Evolutionary conservation across 805 yeast genomes (phyloP).

Genomic region (Peterozyma xylosa): DNA sequence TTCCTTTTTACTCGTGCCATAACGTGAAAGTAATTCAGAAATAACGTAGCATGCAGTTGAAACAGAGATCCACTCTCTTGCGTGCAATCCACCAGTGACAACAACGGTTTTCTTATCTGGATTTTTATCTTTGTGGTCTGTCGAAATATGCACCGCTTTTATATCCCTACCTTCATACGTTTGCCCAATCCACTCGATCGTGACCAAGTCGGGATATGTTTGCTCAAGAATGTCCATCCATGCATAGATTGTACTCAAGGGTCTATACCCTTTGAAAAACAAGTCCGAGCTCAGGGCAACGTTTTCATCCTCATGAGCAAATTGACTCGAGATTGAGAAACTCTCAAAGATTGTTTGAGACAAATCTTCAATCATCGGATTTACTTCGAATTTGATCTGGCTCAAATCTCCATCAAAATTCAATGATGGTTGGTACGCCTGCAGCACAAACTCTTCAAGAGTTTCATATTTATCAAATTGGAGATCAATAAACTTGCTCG

Average conservation of each 20-base stretch:
- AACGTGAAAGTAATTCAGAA: conserved; percentile 37
- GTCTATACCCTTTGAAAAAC: conserved; percentile 66
- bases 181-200: conserved; percentile 60
- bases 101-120: conserved; percentile 54
- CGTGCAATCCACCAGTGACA: conserved; percentile 80
- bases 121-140: conserved; percentile 25
- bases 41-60: conserved; percentile 58
- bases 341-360: conserved; percentile 51
- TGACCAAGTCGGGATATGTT: conserved; percentile 59
- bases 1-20: conserved; percentile 33
- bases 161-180: conserved; percentile 71
- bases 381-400: conserved; percentile 17
- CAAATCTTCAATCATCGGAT: conserved; percentile 47
- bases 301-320: conserved; percentile 22
- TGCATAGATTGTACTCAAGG: conserved; percentile 57
- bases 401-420: conserved; percentile 3
- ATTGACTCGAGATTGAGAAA: conserved; percentile 12
- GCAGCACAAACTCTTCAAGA: conserved; percentile 12
- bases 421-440: neutral
- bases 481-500: conserved; percentile 40
- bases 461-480: conserved; percentile 19
- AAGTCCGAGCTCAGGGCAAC: conserved; percentile 27
- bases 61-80: conserved; percentile 84
- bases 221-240: conserved; percentile 61
- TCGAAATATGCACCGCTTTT: conserved; percentile 57